A percentile compares a stretch with the other conserved stretches of the same genome.
Conservation (phyloP, 2,329 filamentous ascomycete genomes). For the Paecilomyces dactylethromorphus region DNA sequence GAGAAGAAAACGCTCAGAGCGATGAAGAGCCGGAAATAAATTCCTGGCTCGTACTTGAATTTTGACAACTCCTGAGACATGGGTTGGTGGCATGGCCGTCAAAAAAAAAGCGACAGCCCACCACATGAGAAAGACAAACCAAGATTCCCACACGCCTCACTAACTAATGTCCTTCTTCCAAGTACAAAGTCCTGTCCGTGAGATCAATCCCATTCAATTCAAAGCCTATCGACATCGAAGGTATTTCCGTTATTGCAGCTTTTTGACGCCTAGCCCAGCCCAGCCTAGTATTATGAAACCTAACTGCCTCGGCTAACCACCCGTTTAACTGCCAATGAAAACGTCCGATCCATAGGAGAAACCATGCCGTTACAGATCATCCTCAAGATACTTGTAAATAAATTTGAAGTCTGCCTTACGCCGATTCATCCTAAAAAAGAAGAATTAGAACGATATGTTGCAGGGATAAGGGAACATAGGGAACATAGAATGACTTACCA, state of each 20-base stretch:
- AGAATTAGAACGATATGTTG: constrained; percentile 8
- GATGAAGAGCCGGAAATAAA: background rate
- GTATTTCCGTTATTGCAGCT: background rate
- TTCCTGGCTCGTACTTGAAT: background rate
- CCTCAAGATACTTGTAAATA: constrained; percentile 94
- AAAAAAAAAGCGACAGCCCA: background rate
- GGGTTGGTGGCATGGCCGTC: background rate
- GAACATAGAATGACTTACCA: constrained; percentile 58
- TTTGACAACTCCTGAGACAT: background rate
- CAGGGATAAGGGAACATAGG: constrained; percentile 2
- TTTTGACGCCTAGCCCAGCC: background rate
- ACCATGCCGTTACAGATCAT: constrained; percentile 59
- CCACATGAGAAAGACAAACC: background rate
- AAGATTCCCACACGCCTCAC: background rate
- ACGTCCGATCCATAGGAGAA: background rate
- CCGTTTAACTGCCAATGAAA: background rate
- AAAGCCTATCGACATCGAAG: background rate
- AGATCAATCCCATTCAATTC: background rate
- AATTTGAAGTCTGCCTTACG: constrained; percentile 98
- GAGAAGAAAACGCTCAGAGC: background rate
- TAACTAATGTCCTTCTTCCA: background rate
- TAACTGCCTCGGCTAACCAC: background rate
- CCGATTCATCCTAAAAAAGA: constrained; percentile 79
- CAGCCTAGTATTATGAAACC: background rate
- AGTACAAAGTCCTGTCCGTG: background rate